phyloP scores from a whole-genome alignment of 1,139 yeast species.

The Sugiyamaella sp. region DNA sequence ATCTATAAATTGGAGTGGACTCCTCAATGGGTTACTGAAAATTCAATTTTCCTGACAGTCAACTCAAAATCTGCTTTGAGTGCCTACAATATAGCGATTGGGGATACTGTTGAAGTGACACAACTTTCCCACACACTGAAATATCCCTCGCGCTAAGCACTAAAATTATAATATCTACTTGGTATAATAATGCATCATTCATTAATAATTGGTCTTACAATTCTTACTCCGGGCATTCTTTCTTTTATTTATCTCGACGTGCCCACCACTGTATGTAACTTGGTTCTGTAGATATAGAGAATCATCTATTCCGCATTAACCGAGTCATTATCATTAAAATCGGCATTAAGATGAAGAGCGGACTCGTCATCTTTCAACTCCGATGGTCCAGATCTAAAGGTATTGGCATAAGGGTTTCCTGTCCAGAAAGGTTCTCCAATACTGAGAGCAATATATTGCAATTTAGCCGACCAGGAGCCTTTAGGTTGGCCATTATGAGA shows the following conservation, averaged over 20 bases:
- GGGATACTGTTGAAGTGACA: background rate
- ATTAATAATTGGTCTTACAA: too few relatives aligned
- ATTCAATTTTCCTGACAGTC: background rate
- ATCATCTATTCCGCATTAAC: background rate
- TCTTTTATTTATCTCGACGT: background rate
- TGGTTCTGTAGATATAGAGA: background rate
- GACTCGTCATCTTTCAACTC: constrained; percentile 16
- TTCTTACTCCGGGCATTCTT: too few relatives aligned
- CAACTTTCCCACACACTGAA: background rate
- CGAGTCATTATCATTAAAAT: constrained; percentile 13
- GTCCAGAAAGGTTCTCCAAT: constrained; percentile 46
- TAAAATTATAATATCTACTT: too few relatives aligned
- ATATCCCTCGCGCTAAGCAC: too few relatives aligned
- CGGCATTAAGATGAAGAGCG: constrained; percentile 13
- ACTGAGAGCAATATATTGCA: constrained; percentile 37
- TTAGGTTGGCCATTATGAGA: constrained; percentile 42
- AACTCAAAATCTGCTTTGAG: background rate
- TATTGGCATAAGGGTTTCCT: constrained; percentile 49
- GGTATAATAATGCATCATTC: background rate
- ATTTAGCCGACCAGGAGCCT: constrained; percentile 39
- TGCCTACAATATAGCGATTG: background rate
- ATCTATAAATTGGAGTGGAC: background rate
- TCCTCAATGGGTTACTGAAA: constrained; percentile 1
- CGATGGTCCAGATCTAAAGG: constrained; percentile 10
- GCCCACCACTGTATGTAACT: background rate